Conservation (phyloP, 306 rosid genomes). For the Ziziphus jujuba region DNA sequence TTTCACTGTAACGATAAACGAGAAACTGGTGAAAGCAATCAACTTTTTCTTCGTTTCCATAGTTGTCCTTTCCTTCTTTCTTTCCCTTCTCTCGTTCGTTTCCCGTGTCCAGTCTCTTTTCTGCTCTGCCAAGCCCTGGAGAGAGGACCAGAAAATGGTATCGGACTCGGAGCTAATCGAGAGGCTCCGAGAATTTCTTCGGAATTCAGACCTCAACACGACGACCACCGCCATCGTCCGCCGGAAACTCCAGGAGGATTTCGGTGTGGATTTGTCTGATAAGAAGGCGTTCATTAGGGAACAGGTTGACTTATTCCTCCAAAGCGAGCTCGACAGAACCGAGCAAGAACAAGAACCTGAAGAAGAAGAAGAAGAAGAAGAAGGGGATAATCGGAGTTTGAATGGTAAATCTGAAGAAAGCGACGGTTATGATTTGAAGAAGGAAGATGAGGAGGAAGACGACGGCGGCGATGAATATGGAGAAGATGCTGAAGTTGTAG, state of each 20-base stretch:
- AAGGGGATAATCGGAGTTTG: slow-evolving; percentile 11
- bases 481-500: slow-evolving; percentile 32
- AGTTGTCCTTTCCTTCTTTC: slow-evolving; percentile 17
- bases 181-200: slow-evolving; percentile 73
- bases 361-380: slow-evolving; percentile 20
- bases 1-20: slow-evolving; percentile 5
- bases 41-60: slow-evolving; percentile 27
- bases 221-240: slow-evolving; percentile 71
- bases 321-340: slow-evolving; percentile 34
- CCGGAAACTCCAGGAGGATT: slow-evolving; percentile 68
- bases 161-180: slow-evolving; percentile 76
- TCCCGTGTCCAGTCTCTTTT: too few species aligned
- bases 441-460: slow-evolving; percentile 31
- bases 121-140: neutral
- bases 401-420: slow-evolving; percentile 30
- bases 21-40: slow-evolving; percentile 8
- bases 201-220: slow-evolving; percentile 65
- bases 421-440: slow-evolving; percentile 32
- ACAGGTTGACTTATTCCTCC: slow-evolving; percentile 73
- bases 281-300: slow-evolving; percentile 66
- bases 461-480: slow-evolving; percentile 27
- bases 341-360: slow-evolving; percentile 19
- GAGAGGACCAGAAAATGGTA: slow-evolving; percentile 37
- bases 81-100: neutral
- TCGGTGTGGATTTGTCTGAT: slow-evolving; percentile 64